A percentile compares a stretch with the other conserved stretches of the same genome.
Conservation (phyloP, 2,329 filamentous ascomycete species). For the Penicillium sumatraense region DNA sequence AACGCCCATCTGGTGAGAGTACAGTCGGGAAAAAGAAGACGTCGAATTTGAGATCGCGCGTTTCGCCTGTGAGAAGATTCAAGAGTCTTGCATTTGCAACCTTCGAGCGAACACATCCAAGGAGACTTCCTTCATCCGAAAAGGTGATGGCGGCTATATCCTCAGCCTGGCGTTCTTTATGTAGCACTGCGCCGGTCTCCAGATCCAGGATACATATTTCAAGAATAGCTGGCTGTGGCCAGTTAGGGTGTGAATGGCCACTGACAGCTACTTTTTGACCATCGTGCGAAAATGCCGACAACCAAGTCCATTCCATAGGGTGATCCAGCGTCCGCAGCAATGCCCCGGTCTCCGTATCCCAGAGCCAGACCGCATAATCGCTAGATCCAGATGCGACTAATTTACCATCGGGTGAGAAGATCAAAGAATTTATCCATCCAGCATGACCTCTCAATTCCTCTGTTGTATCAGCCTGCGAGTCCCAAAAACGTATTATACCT, state of each 20-base stretch:
- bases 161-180: too few species aligned
- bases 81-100: too few species aligned
- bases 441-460: not conserved
- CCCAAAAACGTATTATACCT: not conserved
- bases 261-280: not conserved
- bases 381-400: not conserved
- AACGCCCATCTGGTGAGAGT: not conserved
- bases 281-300: not conserved
- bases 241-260: too few species aligned
- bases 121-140: not conserved
- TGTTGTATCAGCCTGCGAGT: not conserved
- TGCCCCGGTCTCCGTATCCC: not conserved
- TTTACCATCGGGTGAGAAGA: not conserved
- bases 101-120: not conserved
- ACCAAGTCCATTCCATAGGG: not conserved
- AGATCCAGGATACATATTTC: not conserved
- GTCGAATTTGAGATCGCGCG: too few species aligned
- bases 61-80: too few species aligned
- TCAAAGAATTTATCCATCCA: not conserved
- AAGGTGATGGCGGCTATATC: not conserved
- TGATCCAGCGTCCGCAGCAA: not conserved
- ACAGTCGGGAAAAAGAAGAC: too few species aligned
- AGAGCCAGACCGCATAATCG: not conserved
- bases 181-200: not conserved
- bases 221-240: too few species aligned